phyloP scores from a whole-genome alignment of 1,139 yeast genomes.

The Saccharomyces pastorianus region DNA sequence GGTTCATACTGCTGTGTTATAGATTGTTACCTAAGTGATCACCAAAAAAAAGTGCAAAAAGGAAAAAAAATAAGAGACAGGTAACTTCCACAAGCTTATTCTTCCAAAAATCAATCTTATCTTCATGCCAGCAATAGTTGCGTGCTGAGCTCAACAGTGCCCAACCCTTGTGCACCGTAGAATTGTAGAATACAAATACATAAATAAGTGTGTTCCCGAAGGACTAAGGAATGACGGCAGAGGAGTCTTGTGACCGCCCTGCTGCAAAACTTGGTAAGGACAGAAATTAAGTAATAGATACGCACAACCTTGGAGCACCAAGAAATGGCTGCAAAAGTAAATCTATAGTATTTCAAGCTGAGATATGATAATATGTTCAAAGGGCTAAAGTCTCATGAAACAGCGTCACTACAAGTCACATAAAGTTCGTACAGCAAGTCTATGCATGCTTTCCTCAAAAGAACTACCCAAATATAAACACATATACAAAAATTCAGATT shows the following conservation, averaged over 20 bases:
- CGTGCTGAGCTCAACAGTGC: not conserved
- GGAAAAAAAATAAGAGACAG: not conserved
- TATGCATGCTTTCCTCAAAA: not conserved
- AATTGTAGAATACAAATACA: too few species aligned
- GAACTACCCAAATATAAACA: not conserved
- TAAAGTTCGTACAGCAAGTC: not conserved
- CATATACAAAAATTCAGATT: not conserved
- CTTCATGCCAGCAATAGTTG: not conserved
- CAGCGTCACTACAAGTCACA: not conserved
- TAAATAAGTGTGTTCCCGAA: too few species aligned
- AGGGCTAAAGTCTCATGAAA: not conserved
- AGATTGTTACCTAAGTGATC: not conserved
- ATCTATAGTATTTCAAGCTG: too few species aligned
- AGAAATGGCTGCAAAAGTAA: too few species aligned
- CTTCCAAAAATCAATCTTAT: not conserved
- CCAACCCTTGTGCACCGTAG: not conserved
- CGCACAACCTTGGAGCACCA: too few species aligned
- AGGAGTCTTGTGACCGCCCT: too few species aligned
- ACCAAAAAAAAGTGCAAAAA: not conserved
- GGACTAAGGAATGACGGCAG: too few species aligned
- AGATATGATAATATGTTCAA: too few species aligned
- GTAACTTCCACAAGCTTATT: not conserved
- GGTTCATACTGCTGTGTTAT: not conserved
- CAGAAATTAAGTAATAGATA: too few species aligned
- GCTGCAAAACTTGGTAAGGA: too few species aligned